A percentile compares a stretch with the other conserved stretches of the same genome.
Conservation (phyloP, 208 protist genomes). For the Leishmania major region DNA sequence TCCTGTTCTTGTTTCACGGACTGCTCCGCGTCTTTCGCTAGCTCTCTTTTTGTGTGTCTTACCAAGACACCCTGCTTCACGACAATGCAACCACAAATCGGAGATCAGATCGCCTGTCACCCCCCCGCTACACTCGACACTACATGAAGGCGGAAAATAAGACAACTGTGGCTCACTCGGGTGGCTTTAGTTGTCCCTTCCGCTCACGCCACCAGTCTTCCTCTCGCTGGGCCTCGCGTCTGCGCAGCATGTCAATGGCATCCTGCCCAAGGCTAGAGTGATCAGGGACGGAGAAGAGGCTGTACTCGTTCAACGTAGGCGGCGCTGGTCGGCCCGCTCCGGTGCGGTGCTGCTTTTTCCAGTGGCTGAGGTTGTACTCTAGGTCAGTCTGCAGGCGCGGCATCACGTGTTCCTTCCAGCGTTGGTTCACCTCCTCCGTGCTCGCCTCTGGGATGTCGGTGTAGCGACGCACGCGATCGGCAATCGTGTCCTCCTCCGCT, state of each 20-base stretch:
- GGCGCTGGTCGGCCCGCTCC: constrained; percentile 32
- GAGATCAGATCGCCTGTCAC: background rate
- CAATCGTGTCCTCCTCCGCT: constrained; percentile 75
- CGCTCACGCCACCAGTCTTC: constrained; percentile 83
- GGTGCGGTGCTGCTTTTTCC: constrained; percentile 57
- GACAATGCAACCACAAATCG: background rate
- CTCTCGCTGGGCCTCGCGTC: constrained; percentile 58
- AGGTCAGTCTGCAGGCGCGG: constrained; percentile 78
- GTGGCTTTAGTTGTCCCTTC: constrained; percentile 74
- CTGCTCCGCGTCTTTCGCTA: background rate
- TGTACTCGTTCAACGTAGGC: constrained; percentile 68
- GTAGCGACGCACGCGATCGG: constrained; percentile 44
- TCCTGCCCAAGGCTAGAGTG: constrained; percentile 76
- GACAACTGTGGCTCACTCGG: constrained; percentile 28
- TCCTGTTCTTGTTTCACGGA: background rate
- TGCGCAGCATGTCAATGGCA: constrained; percentile 77
- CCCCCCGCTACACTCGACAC: background rate
- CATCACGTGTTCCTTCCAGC: constrained; percentile 78
- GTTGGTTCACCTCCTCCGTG: constrained; percentile 68
- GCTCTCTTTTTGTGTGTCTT: constrained; percentile 1
- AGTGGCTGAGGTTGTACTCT: constrained; percentile 71
- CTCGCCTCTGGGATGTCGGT: constrained; percentile 61
- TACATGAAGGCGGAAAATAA: background rate
- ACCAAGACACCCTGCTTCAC: background rate
- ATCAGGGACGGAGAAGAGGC: constrained; percentile 76